phyloP scores from a whole-genome alignment of 176 grass and related monocot species.

The Avena sativa region DNA sequence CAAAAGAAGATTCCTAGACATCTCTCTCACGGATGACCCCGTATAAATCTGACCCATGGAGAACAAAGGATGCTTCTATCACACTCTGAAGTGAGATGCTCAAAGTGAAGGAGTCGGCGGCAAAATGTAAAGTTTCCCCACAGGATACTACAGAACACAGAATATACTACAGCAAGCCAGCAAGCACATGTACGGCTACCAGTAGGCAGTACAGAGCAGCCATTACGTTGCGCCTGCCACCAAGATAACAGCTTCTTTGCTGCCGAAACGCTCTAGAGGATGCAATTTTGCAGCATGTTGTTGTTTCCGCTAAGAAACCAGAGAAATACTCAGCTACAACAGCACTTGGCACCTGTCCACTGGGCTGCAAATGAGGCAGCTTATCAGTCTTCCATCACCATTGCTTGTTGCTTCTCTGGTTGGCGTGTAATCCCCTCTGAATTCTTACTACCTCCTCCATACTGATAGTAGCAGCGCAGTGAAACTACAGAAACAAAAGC shows the following conservation, averaged over 20 bases:
- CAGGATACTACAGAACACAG: neutral
- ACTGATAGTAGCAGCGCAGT: conserved; percentile 57
- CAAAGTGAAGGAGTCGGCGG: neutral
- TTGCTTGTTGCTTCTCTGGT: conserved; percentile 39
- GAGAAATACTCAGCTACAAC: neutral
- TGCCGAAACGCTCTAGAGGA: neutral
- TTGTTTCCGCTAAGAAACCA: neutral
- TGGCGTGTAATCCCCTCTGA: conserved; percentile 18
- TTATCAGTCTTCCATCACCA: conserved; percentile 32
- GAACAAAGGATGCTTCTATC: neutral
- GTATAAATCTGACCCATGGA: neutral
- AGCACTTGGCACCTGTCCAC: neutral
- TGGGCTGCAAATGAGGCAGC: neutral
- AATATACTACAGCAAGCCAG: neutral
- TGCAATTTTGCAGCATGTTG: neutral
- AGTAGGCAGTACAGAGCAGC: neutral
- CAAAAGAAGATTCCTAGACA: neutral
- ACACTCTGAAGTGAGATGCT: neutral
- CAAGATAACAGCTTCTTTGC: too few relatives aligned
- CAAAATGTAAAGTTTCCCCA: neutral
- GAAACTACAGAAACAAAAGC: conserved; percentile 62
- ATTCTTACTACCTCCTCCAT: conserved; percentile 31
- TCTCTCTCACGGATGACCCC: neutral
- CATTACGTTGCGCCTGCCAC: neutral
- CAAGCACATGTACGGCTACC: neutral